Conservation (phyloP, 345 rosid species). For the Acer negundo region DNA sequence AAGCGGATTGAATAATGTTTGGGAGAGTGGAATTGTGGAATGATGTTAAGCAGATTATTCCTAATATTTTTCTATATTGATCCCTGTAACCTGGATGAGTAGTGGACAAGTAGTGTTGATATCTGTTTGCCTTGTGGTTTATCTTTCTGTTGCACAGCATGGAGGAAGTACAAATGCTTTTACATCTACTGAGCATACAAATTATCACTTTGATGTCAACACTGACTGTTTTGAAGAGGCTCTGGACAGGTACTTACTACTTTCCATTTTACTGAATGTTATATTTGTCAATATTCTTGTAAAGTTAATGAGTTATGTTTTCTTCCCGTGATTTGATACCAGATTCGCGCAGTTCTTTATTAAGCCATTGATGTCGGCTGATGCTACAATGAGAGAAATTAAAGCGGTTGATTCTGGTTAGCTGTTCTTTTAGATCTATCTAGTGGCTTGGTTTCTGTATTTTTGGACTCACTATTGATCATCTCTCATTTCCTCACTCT, state of each 20-base stretch:
- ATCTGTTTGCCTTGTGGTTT: not conserved
- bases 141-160: slow-evolving; percentile 51
- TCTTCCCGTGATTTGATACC: slow-evolving; percentile 30
- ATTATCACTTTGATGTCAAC: slow-evolving; percentile 76
- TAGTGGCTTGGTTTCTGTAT: not conserved
- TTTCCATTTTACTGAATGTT: slow-evolving; percentile 13
- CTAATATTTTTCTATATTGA: not conserved
- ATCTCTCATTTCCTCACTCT: slow-evolving; percentile 1
- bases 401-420: slow-evolving; percentile 98
- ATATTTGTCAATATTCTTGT: slow-evolving; percentile 14
- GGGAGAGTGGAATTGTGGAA: no score
- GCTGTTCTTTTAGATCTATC: slow-evolving; percentile 15
- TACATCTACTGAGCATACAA: slow-evolving; percentile 73
- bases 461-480: not conserved
- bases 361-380: slow-evolving; percentile 90
- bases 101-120: not conserved
- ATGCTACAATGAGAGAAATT: slow-evolving; percentile 88
- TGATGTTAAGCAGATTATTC: not conserved
- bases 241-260: slow-evolving; percentile 64
- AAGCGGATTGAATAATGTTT: no score
- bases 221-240: slow-evolving; percentile 81
- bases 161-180: slow-evolving; percentile 91
- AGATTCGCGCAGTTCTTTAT: slow-evolving; percentile 92
- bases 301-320: slow-evolving; percentile 15
- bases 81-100: not conserved